phyloP scores from a whole-genome alignment of 140 eudicot genomes.

The Eryngium alpinum region DNA sequence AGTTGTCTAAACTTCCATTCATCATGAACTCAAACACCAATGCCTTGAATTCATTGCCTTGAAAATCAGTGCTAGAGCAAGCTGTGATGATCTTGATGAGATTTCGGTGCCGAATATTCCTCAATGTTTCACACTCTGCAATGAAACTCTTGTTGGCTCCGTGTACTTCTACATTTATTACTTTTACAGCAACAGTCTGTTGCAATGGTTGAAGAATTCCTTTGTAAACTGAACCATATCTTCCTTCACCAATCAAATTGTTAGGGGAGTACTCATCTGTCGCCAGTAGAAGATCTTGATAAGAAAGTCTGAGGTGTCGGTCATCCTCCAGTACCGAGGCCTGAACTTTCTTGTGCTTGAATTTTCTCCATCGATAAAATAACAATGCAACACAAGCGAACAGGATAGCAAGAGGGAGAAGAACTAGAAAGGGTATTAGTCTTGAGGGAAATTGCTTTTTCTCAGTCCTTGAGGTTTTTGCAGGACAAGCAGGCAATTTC shows the following conservation, averaged over 20 bases:
- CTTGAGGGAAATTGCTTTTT: background rate
- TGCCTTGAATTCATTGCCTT: constrained; percentile 1
- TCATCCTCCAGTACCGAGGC: background rate
- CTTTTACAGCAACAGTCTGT: constrained; percentile 6
- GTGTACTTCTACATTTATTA: background rate
- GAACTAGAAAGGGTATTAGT: background rate
- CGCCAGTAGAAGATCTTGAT: background rate
- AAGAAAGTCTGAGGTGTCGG: background rate
- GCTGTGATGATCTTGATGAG: constrained; percentile 1
- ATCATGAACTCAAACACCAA: constrained; percentile 1
- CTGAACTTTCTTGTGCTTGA: background rate
- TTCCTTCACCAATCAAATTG: background rate
- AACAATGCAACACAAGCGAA: background rate
- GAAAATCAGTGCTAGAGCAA: constrained; percentile 1
- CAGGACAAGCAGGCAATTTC: background rate
- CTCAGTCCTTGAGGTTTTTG: background rate
- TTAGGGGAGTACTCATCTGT: background rate
- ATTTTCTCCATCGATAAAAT: background rate
- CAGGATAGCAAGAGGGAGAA: background rate
- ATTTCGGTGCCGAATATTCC: constrained; percentile 5
- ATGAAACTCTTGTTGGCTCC: constrained; percentile 9
- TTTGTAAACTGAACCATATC: constrained; percentile 5
- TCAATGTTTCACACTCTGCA: constrained; percentile 10
- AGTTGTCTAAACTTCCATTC: constrained; percentile 8
- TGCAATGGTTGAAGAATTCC: background rate